These are phyloP conservation scores for Venturia carpophila DNA, from an alignment of 2,329 filamentous ascomycete species.

Conservation along the genomic window DNA sequence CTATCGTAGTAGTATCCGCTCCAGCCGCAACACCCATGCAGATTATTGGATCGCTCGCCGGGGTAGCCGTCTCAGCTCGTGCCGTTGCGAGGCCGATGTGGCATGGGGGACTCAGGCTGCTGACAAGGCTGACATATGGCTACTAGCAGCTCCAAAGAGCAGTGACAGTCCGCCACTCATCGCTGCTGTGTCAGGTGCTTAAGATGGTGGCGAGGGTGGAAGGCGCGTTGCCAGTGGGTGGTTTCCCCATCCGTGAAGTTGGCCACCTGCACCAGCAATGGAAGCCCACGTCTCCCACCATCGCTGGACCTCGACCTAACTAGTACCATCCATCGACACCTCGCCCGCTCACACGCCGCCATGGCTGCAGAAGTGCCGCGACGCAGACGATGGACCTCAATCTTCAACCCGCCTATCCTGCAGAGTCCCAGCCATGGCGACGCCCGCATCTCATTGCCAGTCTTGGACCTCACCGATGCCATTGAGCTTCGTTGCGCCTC, in stretches of 20 bases:
- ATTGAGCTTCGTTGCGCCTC: background rate
- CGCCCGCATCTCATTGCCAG: background rate
- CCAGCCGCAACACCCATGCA: background rate
- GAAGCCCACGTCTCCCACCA: background rate
- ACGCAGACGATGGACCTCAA: background rate
- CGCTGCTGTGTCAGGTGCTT: no score
- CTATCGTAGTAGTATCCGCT: no score
- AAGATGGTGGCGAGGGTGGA: background rate
- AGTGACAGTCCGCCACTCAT: background rate
- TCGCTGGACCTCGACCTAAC: background rate
- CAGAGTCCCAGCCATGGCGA: background rate
- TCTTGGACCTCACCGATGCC: background rate
- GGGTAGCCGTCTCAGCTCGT: background rate
- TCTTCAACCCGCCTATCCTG: background rate
- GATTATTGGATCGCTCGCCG: background rate
- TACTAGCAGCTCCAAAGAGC: background rate
- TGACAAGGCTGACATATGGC: constrained; percentile 2
- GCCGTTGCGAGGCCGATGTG: background rate
- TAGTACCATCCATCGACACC: background rate
- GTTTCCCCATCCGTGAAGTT: background rate
- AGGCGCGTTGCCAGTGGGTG: background rate
- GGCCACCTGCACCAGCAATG: no score
- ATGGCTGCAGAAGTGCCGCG: constrained; percentile 3
- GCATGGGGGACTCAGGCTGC: background rate
- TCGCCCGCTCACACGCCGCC: background rate